Evolutionary conservation across 2,329 filamentous ascomycete species (phyloP).

Genomic region (Beauveria scarabaeidicola): DNA sequence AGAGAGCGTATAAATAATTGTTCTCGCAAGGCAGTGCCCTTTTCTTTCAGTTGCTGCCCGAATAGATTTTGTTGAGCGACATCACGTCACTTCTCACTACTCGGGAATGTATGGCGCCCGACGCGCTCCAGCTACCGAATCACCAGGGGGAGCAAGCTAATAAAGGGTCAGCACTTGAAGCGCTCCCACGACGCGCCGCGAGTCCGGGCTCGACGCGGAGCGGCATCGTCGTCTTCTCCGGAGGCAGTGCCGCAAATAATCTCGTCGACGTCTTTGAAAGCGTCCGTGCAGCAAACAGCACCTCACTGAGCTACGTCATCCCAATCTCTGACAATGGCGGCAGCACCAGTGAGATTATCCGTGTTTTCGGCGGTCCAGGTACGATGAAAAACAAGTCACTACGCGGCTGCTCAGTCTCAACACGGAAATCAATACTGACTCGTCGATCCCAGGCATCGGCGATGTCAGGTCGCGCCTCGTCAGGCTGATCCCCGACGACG

Average conservation of each 20-base stretch:
- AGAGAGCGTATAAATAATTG: not conserved
- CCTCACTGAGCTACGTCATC: conserved; percentile 74
- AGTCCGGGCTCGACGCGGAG: conserved; percentile 4
- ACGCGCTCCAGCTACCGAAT: conserved; percentile 1
- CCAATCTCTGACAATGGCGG: conserved; percentile 95
- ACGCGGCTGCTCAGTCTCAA: not conserved
- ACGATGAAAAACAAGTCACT: conserved; percentile 15
- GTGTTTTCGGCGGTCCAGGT: conserved; percentile 92
- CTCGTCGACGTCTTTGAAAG: conserved; percentile 82
- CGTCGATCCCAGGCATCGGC: conserved; percentile 43
- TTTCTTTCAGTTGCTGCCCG: no score
- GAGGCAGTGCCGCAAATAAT: conserved; percentile 88
- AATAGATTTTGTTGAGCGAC: not conserved
- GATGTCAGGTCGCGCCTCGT: conserved; percentile 58
- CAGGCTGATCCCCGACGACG: conserved; percentile 67
- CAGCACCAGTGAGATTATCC: conserved; percentile 84
- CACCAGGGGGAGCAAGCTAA: not conserved
- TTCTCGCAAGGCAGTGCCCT: no score
- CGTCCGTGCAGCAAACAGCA: conserved; percentile 55
- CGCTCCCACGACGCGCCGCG: not conserved
- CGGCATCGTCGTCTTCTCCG: conserved; percentile 74
- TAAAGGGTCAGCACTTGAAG: not conserved
- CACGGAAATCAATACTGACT: not conserved
- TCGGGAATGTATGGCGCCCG: not conserved
- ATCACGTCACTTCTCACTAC: not conserved